phyloP scores from a whole-genome alignment of 306 rosid genomes.

The Trichosanthes truncata region DNA sequence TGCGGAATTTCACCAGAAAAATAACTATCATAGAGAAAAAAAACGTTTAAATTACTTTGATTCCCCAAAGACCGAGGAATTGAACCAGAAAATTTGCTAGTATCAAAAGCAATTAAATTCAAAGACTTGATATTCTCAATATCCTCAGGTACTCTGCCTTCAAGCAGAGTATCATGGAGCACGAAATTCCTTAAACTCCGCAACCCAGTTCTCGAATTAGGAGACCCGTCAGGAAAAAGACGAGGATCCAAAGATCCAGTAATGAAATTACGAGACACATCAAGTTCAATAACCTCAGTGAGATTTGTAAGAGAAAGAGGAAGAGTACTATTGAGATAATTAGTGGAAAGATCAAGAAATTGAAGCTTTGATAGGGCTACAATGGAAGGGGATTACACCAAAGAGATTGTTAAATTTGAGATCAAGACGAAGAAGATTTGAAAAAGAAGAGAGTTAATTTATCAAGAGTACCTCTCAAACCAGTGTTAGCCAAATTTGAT shows the following conservation, averaged over 20 bases:
- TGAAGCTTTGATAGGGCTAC: slow-evolving; percentile 37
- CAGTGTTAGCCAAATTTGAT: slow-evolving; percentile 35
- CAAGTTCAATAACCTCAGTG: slow-evolving; percentile 42
- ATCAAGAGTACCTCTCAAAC: slow-evolving; percentile 37
- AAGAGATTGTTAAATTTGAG: slow-evolving; percentile 34
- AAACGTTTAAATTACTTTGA: slow-evolving; percentile 24
- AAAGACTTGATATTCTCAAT: slow-evolving; percentile 37
- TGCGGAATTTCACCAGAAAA: slow-evolving; percentile 39
- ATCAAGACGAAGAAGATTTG: slow-evolving; percentile 46
- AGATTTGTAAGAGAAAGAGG: slow-evolving; percentile 51
- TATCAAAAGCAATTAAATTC: slow-evolving; percentile 29
- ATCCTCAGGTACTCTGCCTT: slow-evolving; percentile 37
- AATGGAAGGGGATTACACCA: slow-evolving; percentile 38
- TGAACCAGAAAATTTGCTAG: slow-evolving; percentile 27
- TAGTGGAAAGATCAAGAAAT: slow-evolving; percentile 44
- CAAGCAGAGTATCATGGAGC: slow-evolving; percentile 28
- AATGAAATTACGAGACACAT: slow-evolving; percentile 37
- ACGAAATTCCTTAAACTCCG: slow-evolving; percentile 26
- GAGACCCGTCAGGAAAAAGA: slow-evolving; percentile 32
- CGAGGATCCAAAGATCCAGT: slow-evolving; percentile 30
- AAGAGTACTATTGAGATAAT: slow-evolving; percentile 26
- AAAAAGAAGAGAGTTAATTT: slow-evolving; percentile 35
- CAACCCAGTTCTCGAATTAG: slow-evolving; percentile 24
- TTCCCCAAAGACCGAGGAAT: slow-evolving; percentile 42
- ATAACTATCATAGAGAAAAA: slow-evolving; percentile 23